These are phyloP conservation scores for Aaosphaeria pasadenensis DNA, from an alignment of 2,329 filamentous ascomycete species.

Conservation along the genomic window DNA sequence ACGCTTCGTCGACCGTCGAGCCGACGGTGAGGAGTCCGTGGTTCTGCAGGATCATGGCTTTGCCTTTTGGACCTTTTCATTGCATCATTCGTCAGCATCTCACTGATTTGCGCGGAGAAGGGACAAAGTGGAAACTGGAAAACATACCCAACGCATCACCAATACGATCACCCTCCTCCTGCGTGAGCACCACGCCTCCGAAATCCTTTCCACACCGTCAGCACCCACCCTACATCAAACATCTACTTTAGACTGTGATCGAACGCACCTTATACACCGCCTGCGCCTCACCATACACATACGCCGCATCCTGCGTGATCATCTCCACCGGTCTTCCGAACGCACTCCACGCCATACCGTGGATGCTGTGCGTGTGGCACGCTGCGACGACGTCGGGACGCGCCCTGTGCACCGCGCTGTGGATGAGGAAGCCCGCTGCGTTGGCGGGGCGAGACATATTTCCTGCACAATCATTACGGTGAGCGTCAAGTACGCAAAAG, in stretches of 20 bases:
- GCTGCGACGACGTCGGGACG: slow-evolving; percentile 60
- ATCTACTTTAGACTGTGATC: too few species aligned
- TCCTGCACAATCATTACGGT: slow-evolving; percentile 30
- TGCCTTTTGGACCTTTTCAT: slow-evolving; percentile 48
- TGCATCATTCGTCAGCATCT: background rate
- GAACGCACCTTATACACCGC: slow-evolving; percentile 53
- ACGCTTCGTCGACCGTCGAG: slow-evolving; percentile 66
- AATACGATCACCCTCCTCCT: slow-evolving; percentile 60
- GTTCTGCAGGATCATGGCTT: slow-evolving; percentile 62
- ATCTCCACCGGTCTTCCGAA: slow-evolving; percentile 64
- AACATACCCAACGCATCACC: slow-evolving; percentile 54
- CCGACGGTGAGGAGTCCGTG: slow-evolving; percentile 68
- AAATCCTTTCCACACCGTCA: slow-evolving; percentile 26
- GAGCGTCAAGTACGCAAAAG: background rate
- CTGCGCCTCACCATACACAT: slow-evolving; percentile 55
- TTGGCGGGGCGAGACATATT: slow-evolving; percentile 45
- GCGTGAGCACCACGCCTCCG: slow-evolving; percentile 57
- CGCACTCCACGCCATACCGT: slow-evolving; percentile 61
- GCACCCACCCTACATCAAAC: too few species aligned
- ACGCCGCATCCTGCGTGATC: slow-evolving; percentile 62
- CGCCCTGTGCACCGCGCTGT: slow-evolving; percentile 61
- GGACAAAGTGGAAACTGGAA: background rate
- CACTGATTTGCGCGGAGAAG: background rate
- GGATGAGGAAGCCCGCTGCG: slow-evolving; percentile 64
- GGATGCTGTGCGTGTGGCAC: slow-evolving; percentile 61